Percentiles rank a stretch among this genome's conserved stretches.
Conservation (phyloP, 441 rosid species). For the Rhodomyrtus psidioides region DNA sequence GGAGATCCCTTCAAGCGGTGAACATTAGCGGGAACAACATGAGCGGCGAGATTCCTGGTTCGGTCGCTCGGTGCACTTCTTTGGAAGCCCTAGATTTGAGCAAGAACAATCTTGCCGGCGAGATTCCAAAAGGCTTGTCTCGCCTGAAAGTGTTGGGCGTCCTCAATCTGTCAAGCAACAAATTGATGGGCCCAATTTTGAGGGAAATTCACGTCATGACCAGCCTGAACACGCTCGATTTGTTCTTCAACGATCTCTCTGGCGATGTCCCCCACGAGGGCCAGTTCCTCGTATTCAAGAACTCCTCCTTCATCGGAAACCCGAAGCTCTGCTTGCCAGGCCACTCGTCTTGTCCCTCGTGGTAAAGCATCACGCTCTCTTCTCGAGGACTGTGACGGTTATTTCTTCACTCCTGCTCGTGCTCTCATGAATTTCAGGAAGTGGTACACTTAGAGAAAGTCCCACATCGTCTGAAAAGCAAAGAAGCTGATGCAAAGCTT, state of each 20-base stretch:
- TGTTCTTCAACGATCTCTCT: constrained; percentile 51
- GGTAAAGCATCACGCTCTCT: constrained; percentile 19
- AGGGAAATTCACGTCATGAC: constrained; percentile 54
- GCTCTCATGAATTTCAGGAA: too few species aligned
- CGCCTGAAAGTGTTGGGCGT: too few species aligned
- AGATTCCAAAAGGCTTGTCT: too few species aligned
- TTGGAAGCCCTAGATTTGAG: constrained; percentile 61
- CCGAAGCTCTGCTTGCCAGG: constrained; percentile 49
- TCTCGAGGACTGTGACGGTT: constrained; percentile 37
- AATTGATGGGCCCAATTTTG: constrained; percentile 60
- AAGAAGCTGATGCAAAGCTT: too few species aligned
- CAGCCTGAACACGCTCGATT: constrained; percentile 69
- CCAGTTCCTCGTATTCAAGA: constrained; percentile 65
- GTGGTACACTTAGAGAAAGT: too few species aligned
- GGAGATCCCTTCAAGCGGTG: constrained; percentile 34
- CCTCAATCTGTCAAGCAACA: too few species aligned
- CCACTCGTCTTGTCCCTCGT: constrained; percentile 28
- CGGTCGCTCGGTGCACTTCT: constrained; percentile 32
- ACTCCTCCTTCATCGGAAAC: constrained; percentile 57
- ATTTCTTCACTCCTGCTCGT: too few species aligned
- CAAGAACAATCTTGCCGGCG: too few species aligned
- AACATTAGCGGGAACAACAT: constrained; percentile 47
- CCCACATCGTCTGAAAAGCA: too few species aligned
- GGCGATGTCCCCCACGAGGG: constrained; percentile 66
- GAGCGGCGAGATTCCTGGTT: constrained; percentile 50